phyloP scores from a whole-genome alignment of 2,329 filamentous ascomycete species.

The Diaporthe vexans region DNA sequence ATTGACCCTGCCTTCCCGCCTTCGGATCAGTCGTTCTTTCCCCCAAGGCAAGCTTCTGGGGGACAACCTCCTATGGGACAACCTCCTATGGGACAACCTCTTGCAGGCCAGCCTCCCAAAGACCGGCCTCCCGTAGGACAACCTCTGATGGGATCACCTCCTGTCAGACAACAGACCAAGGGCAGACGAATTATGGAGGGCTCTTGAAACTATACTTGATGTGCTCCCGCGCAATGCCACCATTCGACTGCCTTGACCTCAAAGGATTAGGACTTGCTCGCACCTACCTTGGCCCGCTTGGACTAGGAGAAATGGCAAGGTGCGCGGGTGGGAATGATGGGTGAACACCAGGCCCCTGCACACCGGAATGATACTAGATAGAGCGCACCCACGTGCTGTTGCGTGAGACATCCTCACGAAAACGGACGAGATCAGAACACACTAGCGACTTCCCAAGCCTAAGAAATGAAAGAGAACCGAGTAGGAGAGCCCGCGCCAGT shows the following conservation, averaged over 20 bases:
- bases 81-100: too few relatives aligned
- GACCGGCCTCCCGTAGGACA: too few relatives aligned
- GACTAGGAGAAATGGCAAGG: not conserved
- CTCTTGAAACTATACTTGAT: not conserved
- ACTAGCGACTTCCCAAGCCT: slow-evolving; percentile 15
- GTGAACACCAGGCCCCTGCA: not conserved
- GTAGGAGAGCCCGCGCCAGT: not conserved
- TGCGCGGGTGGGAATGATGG: slow-evolving; percentile 8
- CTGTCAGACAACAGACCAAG: too few relatives aligned
- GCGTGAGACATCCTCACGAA: slow-evolving; percentile 13
- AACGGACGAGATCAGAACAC: not conserved
- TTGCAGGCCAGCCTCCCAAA: too few relatives aligned
- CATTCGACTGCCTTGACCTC: not conserved
- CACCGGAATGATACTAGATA: slow-evolving; percentile 20
- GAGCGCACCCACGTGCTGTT: slow-evolving; percentile 23
- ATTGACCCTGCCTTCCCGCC: slow-evolving; percentile 1
- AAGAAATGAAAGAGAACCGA: not conserved
- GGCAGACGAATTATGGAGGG: too few relatives aligned
- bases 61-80: too few relatives aligned
- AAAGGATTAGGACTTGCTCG: not conserved
- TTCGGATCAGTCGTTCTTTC: not conserved
- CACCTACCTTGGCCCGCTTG: not conserved
- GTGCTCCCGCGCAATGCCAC: not conserved
- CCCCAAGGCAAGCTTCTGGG: not conserved
- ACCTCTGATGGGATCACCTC: too few relatives aligned